Percentiles rank a stretch among this genome's conserved stretches.
Conservation (phyloP, 768 basidiomycete genomes). For the Kwoniella botswanensis region DNA sequence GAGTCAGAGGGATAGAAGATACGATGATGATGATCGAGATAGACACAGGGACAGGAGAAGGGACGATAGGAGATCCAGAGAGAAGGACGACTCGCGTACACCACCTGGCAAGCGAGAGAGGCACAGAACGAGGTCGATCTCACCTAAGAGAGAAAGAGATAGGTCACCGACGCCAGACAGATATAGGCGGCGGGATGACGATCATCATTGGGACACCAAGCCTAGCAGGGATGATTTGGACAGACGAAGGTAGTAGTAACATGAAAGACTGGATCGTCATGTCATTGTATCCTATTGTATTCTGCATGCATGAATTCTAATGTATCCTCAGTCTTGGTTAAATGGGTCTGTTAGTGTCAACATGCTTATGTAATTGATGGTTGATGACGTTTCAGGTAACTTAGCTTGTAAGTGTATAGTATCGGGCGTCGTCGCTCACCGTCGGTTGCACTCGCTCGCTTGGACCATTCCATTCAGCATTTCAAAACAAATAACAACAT, state of each 20-base stretch:
- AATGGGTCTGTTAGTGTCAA: not conserved
- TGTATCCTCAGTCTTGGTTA: not conserved
- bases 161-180: not conserved
- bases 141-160: slow-evolving; percentile 13
- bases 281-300: not conserved
- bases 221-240: slow-evolving; percentile 12
- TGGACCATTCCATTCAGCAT: not conserved
- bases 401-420: not conserved
- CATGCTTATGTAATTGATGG: not conserved
- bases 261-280: not conserved
- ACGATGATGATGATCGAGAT: slow-evolving; percentile 21
- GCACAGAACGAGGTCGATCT: slow-evolving; percentile 20
- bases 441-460: not conserved
- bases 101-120: slow-evolving; percentile 23
- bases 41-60: slow-evolving; percentile 11
- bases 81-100: slow-evolving; percentile 14
- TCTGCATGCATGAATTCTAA: not conserved
- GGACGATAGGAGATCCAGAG: slow-evolving; percentile 8
- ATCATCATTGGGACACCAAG: slow-evolving; percentile 7
- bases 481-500: no score
- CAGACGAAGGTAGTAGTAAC: not conserved
- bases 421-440: not conserved
- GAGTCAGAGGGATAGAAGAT: slow-evolving; percentile 12
- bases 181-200: not conserved
- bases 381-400: not conserved